phyloP scores from a whole-genome alignment of 108 stramenopile genomes.

The Seminavis robusta region DNA sequence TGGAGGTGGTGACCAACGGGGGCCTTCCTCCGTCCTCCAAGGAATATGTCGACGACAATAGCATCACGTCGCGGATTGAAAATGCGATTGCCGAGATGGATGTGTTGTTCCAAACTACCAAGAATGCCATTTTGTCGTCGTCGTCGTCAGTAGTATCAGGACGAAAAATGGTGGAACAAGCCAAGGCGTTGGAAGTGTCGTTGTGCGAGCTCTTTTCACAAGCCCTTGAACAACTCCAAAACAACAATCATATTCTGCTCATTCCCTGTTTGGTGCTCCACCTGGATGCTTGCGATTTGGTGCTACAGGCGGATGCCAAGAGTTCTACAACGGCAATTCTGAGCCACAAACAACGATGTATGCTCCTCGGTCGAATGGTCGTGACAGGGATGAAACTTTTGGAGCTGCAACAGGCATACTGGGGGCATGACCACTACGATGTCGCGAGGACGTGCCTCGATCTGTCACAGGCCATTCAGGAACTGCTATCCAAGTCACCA shows the following conservation, averaged over 20 bases:
- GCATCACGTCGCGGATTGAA: constrained; percentile 59
- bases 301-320: constrained; percentile 8
- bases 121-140: too few species aligned
- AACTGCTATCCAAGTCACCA: constrained; percentile 57
- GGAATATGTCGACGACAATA: constrained; percentile 23
- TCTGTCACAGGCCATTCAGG: constrained; percentile 38
- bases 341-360: constrained; percentile 16
- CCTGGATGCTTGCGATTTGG: constrained; percentile 51
- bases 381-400: constrained; percentile 27
- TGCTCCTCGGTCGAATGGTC: constrained; percentile 45
- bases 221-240: constrained; percentile 45
- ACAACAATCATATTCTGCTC: constrained; percentile 52
- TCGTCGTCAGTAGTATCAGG: too few species aligned
- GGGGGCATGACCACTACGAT: constrained; percentile 45
- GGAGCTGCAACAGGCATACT: constrained; percentile 16
- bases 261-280: constrained; percentile 58
- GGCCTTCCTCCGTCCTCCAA: constrained; percentile 49
- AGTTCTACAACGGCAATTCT: neutral
- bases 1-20: constrained; percentile 48
- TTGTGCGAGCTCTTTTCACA: constrained; percentile 48
- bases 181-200: constrained; percentile 57
- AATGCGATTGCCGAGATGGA: constrained; percentile 55
- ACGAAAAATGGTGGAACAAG: constrained; percentile 27
- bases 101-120: constrained; percentile 22
- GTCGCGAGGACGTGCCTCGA: constrained; percentile 37